Evolutionary conservation across 1,139 yeast species (phyloP).

Genomic region (Taphrina sp.): DNA sequence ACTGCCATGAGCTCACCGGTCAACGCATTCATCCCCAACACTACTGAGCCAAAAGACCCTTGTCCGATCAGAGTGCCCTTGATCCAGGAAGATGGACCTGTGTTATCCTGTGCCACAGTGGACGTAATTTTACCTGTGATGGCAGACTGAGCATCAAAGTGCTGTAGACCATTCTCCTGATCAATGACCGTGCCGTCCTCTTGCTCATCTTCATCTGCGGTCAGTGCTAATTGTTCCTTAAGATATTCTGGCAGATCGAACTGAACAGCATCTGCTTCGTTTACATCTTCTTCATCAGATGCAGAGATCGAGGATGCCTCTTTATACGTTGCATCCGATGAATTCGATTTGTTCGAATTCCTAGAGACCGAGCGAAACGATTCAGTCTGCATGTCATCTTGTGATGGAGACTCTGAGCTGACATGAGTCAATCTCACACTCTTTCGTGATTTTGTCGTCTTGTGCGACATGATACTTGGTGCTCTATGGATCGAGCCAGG

Average conservation of each 20-base stretch:
- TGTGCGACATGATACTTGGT: background rate
- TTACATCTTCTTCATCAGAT: slow-evolving; percentile 37
- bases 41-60: slow-evolving; percentile 97
- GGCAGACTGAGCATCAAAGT: slow-evolving; percentile 35
- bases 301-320: slow-evolving; percentile 30
- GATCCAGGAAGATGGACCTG: slow-evolving; percentile 77
- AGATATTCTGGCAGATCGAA: slow-evolving; percentile 22
- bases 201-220: slow-evolving; percentile 36
- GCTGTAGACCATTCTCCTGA: no score
- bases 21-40: slow-evolving; percentile 85
- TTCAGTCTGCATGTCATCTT: background rate
- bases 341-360: background rate
- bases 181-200: no score
- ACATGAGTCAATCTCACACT: slow-evolving; percentile 2
- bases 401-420: background rate
- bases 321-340: background rate
- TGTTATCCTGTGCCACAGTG: slow-evolving; percentile 51
- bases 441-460: background rate
- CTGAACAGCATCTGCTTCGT: slow-evolving; percentile 41
- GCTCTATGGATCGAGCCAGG: slow-evolving; percentile 23
- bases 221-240: slow-evolving; percentile 30
- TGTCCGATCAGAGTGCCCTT: slow-evolving; percentile 95
- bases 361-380: background rate
- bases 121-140: slow-evolving; percentile 47
- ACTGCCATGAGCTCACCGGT: slow-evolving; percentile 99